A percentile compares a stretch with the other conserved stretches of the same genome.
phyloP scores from a whole-genome alignment of 768 basidiomycete genomes.

The Serendipita sp. region DNA sequence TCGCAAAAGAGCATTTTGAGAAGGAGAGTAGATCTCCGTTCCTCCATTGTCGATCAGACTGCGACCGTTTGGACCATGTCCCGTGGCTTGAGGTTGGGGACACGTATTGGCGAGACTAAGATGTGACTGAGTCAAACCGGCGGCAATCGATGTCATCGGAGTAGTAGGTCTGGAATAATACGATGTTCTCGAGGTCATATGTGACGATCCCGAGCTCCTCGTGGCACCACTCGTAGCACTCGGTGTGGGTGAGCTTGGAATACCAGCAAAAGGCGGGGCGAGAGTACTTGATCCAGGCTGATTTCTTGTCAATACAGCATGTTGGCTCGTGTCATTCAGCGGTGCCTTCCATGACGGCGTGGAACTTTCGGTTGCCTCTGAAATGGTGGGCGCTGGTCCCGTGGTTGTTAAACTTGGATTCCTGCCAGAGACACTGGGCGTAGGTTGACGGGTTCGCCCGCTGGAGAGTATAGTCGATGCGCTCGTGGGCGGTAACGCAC shows the following conservation, averaged over 20 bases:
- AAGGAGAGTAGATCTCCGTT: neutral
- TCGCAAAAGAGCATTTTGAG: constrained; percentile 29
- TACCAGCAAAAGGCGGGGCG: neutral
- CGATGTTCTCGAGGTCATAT: neutral
- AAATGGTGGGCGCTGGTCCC: neutral
- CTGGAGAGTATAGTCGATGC: neutral
- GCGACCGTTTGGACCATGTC: neutral
- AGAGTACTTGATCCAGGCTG: neutral
- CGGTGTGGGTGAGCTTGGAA: neutral
- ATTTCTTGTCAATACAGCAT: neutral
- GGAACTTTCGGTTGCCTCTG: neutral
- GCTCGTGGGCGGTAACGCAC: constrained; percentile 2
- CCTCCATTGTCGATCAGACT: constrained; percentile 2
- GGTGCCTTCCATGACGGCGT: neutral
- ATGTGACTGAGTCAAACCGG: neutral
- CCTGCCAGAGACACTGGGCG: neutral
- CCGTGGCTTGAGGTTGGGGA: neutral
- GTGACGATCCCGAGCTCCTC: constrained; percentile 4
- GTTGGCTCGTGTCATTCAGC: neutral
- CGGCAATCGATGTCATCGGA: neutral
- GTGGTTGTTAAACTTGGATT: neutral
- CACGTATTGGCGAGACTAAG: neutral
- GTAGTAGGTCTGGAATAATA: constrained; percentile 1
- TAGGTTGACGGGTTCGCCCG: neutral
- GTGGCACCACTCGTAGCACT: neutral